A percentile compares a stretch with the other conserved stretches of the same genome.
phyloP scores from a whole-genome alignment of 441 rosid species.

The Croton laevigatus region DNA sequence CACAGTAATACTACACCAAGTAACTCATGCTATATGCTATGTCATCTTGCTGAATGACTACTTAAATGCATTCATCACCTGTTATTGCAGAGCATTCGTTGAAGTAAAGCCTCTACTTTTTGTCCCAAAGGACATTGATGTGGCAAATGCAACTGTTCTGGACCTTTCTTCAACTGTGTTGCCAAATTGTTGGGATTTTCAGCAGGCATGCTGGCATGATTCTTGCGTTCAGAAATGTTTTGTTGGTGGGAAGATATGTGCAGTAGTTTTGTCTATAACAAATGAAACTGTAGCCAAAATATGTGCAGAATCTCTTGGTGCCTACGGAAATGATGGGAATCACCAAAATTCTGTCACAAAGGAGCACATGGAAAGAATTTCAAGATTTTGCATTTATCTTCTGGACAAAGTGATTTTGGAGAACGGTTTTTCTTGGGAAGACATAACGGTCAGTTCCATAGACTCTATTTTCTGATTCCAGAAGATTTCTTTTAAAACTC shows the following conservation, averaged over 20 bases:
- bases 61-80: not conserved
- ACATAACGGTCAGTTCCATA: conserved; percentile 51
- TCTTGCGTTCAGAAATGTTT: conserved; percentile 69
- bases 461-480: not conserved
- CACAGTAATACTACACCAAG: not conserved
- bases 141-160: conserved; percentile 24
- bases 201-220: conserved; percentile 74
- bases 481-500: conserved; percentile 2
- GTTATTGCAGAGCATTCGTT: conserved; percentile 66
- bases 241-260: conserved; percentile 58
- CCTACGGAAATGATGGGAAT: conserved; percentile 20
- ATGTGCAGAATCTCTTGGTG: conserved; percentile 31
- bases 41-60: conserved; percentile 1
- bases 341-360: conserved; percentile 30
- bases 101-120: conserved; percentile 89
- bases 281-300: conserved; percentile 40
- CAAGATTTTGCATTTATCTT: conserved; percentile 71
- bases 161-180: conserved; percentile 25
- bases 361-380: conserved; percentile 43
- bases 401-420: conserved; percentile 59
- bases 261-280: conserved; percentile 57
- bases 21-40: not conserved
- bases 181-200: conserved; percentile 47
- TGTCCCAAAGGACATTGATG: conserved; percentile 43
- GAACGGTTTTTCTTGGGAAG: conserved; percentile 66